Conservation (phyloP, 805 yeast species). For the Kodamaea kaohsiungensis region DNA sequence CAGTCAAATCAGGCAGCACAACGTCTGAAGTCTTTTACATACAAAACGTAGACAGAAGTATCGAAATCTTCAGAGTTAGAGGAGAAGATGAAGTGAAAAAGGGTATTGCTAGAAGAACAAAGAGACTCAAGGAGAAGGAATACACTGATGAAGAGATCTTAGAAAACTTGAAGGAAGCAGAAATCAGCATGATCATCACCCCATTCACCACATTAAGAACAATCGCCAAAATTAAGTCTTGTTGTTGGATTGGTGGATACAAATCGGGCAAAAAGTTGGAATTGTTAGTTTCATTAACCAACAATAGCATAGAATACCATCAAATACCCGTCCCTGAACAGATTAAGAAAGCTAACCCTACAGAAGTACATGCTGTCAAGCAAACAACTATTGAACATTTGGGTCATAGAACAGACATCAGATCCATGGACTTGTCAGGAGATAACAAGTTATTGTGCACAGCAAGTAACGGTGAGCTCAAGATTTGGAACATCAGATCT, state of each 20-base stretch:
- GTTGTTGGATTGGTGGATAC: slow-evolving; percentile 56
- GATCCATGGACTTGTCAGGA: slow-evolving; percentile 78
- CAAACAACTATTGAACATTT: slow-evolving; percentile 63
- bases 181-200: slow-evolving; percentile 61
- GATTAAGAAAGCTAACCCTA: slow-evolving; percentile 46
- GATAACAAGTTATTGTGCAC: slow-evolving; percentile 82
- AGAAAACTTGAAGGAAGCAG: slow-evolving; percentile 40
- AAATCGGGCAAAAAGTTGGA: slow-evolving; percentile 50
- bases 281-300: slow-evolving; percentile 62
- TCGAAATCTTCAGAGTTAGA: slow-evolving; percentile 80
- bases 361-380: slow-evolving; percentile 46
- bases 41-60: slow-evolving; percentile 77
- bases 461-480: slow-evolving; percentile 86
- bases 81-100: slow-evolving; percentile 74
- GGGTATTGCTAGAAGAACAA: slow-evolving; percentile 74
- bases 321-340: slow-evolving; percentile 57
- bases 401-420: slow-evolving; percentile 90
- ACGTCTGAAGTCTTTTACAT: slow-evolving; percentile 52
- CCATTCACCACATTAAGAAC: slow-evolving; percentile 71
- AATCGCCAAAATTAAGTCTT: slow-evolving; percentile 59
- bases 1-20: slow-evolving; percentile 25
- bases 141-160: slow-evolving; percentile 56
- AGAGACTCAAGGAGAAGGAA: slow-evolving; percentile 76
- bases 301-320: slow-evolving; percentile 76
- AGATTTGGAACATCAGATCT: slow-evolving; percentile 82